Percentiles rank a stretch among this genome's conserved stretches.
Conservation (phyloP, 78 protist genomes). For the Planoprotostelium fungivorum region DNA sequence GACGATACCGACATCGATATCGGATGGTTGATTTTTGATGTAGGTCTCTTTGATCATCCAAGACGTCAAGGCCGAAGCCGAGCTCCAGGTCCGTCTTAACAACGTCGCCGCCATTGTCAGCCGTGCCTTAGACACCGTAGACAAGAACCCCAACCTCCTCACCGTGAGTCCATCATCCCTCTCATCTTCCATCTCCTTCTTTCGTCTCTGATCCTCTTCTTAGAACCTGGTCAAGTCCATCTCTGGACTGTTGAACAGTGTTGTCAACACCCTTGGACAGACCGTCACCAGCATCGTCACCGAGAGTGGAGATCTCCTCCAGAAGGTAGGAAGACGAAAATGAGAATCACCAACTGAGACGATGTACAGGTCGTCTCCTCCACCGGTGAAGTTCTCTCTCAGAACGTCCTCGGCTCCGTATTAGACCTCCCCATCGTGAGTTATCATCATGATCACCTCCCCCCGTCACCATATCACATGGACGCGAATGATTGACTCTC, state of each 20-base stretch:
- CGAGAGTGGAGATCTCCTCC: not conserved
- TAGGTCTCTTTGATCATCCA: not conserved
- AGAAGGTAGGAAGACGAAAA: not conserved
- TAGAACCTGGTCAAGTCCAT: not conserved
- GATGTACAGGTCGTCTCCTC: not conserved
- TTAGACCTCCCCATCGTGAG: not conserved
- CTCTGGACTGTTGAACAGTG: not conserved
- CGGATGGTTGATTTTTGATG: not conserved
- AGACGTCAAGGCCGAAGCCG: not conserved
- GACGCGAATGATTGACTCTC: no score
- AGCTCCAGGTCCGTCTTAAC: not conserved
- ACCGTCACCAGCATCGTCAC: not conserved
- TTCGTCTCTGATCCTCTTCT: no score
- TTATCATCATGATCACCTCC: not conserved
- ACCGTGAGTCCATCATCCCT: no score
- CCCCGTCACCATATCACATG: no score
- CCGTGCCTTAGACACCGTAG: not conserved
- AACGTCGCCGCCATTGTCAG: not conserved
- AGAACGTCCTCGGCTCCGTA: not conserved
- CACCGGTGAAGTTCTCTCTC: not conserved
- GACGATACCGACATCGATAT: not conserved
- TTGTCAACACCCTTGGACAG: not conserved
- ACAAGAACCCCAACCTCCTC: constrained; percentile 2
- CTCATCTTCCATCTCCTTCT: not conserved
- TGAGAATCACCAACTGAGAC: no score